phyloP scores from a whole-genome alignment of 1,284 basidiomycete genomes.

The Phylloporus sp. region DNA sequence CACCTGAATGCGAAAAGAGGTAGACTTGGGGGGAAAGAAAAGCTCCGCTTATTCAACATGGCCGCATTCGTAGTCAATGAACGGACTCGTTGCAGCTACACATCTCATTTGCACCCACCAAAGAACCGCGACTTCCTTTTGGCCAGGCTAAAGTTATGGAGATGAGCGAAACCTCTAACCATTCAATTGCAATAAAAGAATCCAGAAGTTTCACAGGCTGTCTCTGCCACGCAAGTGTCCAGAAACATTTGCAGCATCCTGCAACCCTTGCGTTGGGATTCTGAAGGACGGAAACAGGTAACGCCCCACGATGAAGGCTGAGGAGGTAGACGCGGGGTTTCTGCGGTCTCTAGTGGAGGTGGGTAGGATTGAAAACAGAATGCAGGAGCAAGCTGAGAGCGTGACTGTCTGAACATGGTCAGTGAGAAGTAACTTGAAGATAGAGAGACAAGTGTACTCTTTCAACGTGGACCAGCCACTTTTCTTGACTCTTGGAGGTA shows the following conservation, averaged over 20 bases:
- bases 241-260: constrained; percentile 82
- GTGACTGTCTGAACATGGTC: constrained; percentile 77
- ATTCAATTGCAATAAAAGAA: constrained; percentile 90
- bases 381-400: constrained; percentile 87
- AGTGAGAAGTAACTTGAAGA: neutral
- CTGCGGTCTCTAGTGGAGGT: constrained; percentile 74
- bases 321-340: constrained; percentile 78
- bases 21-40: constrained; percentile 90
- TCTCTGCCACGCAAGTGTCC: constrained; percentile 79
- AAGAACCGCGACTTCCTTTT: constrained; percentile 80
- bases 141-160: constrained; percentile 88
- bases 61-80: constrained; percentile 46
- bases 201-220: constrained; percentile 62
- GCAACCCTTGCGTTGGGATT: constrained; percentile 83
- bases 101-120: constrained; percentile 52
- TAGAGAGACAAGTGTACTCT: constrained; percentile 63
- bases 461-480: constrained; percentile 85
- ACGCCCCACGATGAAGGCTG: constrained; percentile 76
- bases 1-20: constrained; percentile 83
- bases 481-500: constrained; percentile 92
- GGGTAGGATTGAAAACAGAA: constrained; percentile 83
- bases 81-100: neutral
- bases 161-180: constrained; percentile 83
- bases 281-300: constrained; percentile 89
- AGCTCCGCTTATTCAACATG: constrained; percentile 80